These are phyloP conservation scores for Diplosphaera chodatii DNA, from an alignment of 139 green algal genomes.

Conservation along the genomic window DNA sequence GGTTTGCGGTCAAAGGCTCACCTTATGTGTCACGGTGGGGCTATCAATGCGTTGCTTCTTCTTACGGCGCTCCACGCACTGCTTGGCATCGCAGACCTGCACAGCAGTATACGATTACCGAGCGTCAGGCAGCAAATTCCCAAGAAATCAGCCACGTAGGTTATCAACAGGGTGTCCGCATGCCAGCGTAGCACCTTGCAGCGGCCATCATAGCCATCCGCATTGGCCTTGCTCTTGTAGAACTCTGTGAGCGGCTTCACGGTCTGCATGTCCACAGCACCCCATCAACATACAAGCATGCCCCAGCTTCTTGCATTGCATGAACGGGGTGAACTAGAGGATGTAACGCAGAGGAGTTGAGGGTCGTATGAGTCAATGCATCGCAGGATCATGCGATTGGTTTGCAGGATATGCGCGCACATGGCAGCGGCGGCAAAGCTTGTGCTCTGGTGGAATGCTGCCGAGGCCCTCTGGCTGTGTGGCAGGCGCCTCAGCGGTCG, in stretches of 20 bases:
- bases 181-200: slow-evolving; percentile 9
- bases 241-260: slow-evolving; percentile 15
- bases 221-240: slow-evolving; percentile 24
- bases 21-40: not conserved
- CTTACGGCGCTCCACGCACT: slow-evolving; percentile 11
- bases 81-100: slow-evolving; percentile 14
- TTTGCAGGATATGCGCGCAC: not conserved
- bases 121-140: too few relatives aligned
- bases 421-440: not conserved
- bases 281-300: too few relatives aligned
- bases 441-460: too few relatives aligned
- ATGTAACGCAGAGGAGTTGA: too few relatives aligned
- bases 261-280: not conserved
- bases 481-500: too few relatives aligned
- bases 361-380: too few relatives aligned
- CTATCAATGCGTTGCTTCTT: slow-evolving; percentile 9
- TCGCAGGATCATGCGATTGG: too few relatives aligned
- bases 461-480: not conserved
- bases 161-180: too few relatives aligned
- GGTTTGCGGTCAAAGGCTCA: not conserved
- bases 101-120: not conserved
- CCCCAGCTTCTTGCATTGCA: too few relatives aligned
- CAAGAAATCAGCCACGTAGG: too few relatives aligned
- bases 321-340: too few relatives aligned
- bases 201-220: slow-evolving; percentile 18